Percentiles rank a stretch among this genome's conserved stretches.
phyloP scores from a whole-genome alignment of 2,329 filamentous ascomycete genomes.

The Pseudopithomyces chartarum region DNA sequence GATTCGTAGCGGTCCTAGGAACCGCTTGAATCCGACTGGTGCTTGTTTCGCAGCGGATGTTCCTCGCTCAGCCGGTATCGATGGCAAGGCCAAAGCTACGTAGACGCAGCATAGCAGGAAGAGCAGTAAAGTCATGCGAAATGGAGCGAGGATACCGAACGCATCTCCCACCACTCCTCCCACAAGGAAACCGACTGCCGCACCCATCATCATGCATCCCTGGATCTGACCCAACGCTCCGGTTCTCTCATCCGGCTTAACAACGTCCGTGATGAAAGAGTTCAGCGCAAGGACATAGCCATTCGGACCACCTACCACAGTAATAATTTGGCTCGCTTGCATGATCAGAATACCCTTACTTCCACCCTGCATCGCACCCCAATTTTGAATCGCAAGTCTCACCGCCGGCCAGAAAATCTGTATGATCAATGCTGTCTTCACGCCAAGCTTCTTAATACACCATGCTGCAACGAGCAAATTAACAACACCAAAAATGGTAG shows the following conservation, averaged over 20 bases:
- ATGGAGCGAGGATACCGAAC: constrained; percentile 68
- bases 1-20: constrained; percentile 68
- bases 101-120: constrained; percentile 55
- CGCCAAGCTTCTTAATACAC: constrained; percentile 68
- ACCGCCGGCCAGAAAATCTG: constrained; percentile 69
- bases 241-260: constrained; percentile 64
- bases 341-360: constrained; percentile 68
- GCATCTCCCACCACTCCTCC: constrained; percentile 69
- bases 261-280: constrained; percentile 69
- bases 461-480: constrained; percentile 72
- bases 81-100: constrained; percentile 49
- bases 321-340: constrained; percentile 70
- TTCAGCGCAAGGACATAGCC: constrained; percentile 73
- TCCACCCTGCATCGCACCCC: constrained; percentile 68
- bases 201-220: constrained; percentile 70
- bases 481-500: constrained; percentile 68
- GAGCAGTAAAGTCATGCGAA: constrained; percentile 65
- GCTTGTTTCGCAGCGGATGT: constrained; percentile 22
- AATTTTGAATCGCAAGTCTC: constrained; percentile 66
- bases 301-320: constrained; percentile 69
- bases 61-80: constrained; percentile 54
- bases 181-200: constrained; percentile 66
- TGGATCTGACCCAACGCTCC: constrained; percentile 69
- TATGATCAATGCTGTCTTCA: constrained; percentile 65
- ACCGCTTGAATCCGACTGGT: constrained; percentile 53